Evolutionary conservation across 2,329 filamentous ascomycete species (phyloP), one percentile per base, ranked within the genome.

Genomic region (Cyclaneusma minus): DNA sequence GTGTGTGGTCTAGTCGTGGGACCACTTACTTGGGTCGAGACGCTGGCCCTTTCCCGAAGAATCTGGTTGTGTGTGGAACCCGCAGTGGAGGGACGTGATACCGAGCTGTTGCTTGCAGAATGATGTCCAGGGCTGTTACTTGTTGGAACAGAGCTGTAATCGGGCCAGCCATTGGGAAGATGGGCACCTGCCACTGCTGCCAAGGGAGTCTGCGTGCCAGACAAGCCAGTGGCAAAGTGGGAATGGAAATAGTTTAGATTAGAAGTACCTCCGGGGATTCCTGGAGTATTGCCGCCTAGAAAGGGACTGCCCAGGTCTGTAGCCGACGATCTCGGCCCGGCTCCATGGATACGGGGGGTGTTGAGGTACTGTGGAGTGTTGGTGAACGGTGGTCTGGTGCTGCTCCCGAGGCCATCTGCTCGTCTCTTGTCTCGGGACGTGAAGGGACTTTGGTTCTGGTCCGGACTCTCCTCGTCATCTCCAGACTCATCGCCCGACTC

Each of bases 191-290:
- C 79, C 25, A 85, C 75, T 25, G 80, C 79, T 5, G 81, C 80
- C 16, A 87, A 61, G 22, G 81, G 81, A 14, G 81, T 87, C 34
- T 81, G 75, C 8, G 77, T 72, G 14, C 81, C 81, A 24, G 77
- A 80, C 36, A 79, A 63, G 3, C 72, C 73, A 14, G 66, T 64
- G 6, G 72, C 68, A 4, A 87, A 60, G 37, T 84, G 80, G 11
- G 77, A 70, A 47, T 85, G 80, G 44, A 89, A 87, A 50, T 87
- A 89, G 47, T 76, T 75, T 41, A 87, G 61, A 39, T 81, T 84
- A 7, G 75, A 75, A 7, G 77, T 76, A 16, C 76, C 77, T 30
- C 79, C 77, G 4, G 77, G 64, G 23, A 77, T 65, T 1, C 69
- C 69, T 3, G 68, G 67, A 12, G 67, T 69, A n/a, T 62, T 56